phyloP scores from a whole-genome alignment of 1,284 basidiomycete species.

The Cerioporus squamosus region DNA sequence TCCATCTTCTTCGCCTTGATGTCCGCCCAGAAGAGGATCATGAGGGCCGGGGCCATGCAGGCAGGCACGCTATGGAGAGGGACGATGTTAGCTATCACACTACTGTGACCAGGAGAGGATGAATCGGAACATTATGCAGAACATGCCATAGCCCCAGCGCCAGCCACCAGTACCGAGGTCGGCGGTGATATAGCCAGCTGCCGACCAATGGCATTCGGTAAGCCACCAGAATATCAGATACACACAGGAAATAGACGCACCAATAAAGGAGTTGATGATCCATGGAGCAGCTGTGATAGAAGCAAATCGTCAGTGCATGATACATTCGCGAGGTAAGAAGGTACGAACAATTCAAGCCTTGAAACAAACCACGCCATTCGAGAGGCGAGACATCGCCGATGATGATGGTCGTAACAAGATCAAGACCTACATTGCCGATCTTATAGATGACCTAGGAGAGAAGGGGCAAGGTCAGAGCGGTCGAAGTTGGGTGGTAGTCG shows the following conservation, averaged over 20 bases:
- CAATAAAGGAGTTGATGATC: too few relatives aligned
- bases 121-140: slow-evolving; percentile 46
- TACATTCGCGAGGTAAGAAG: too few relatives aligned
- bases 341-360: too few relatives aligned
- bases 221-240: background rate
- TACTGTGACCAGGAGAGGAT: too few relatives aligned
- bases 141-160: background rate
- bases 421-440: too few relatives aligned
- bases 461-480: slow-evolving; percentile 43
- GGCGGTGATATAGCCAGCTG: background rate
- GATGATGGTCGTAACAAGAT: too few relatives aligned
- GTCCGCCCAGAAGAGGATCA: slow-evolving; percentile 70
- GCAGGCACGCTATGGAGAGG: slow-evolving; percentile 40
- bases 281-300: too few relatives aligned
- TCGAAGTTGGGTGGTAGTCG: background rate
- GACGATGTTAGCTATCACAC: too few relatives aligned
- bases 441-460: background rate
- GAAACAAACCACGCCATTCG: too few relatives aligned
- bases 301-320: too few relatives aligned
- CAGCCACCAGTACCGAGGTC: background rate
- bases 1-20: slow-evolving; percentile 54
- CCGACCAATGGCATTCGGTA: background rate
- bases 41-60: slow-evolving; percentile 54
- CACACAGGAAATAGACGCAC: too few relatives aligned
- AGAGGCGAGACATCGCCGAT: too few relatives aligned